Evolutionary conservation across 176 grass and related monocot species (phyloP).

Genomic region (Cocos nucifera): DNA sequence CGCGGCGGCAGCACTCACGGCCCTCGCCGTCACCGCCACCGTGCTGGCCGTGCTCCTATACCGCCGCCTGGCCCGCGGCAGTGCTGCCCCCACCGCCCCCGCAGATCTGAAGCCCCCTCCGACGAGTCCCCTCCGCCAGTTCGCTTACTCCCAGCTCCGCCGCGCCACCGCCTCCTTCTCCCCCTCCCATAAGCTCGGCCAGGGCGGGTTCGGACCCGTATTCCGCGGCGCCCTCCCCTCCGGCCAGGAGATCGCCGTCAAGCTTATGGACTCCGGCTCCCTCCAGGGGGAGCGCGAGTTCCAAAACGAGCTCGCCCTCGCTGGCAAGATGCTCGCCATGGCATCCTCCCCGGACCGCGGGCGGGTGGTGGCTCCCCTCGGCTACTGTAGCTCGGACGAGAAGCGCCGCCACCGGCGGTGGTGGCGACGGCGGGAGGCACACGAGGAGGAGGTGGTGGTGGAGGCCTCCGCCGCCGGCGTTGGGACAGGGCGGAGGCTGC

Average conservation of each 20-base stretch:
- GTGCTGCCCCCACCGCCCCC: constrained; percentile 16
- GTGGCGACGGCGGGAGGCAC: not conserved
- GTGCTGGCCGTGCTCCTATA: constrained; percentile 30
- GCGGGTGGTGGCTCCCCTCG: constrained; percentile 48
- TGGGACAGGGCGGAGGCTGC: constrained; percentile 18
- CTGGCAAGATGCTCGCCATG: constrained; percentile 38
- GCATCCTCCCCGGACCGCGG: constrained; percentile 5
- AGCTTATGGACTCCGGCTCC: constrained; percentile 77
- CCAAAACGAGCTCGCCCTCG: constrained; percentile 86
- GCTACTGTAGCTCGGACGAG: constrained; percentile 46
- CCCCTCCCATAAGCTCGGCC: constrained; percentile 61
- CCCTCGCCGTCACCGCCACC: constrained; percentile 9
- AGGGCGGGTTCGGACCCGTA: constrained; percentile 85
- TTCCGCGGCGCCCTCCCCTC: constrained; percentile 68
- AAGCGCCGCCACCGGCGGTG: constrained; percentile 7
- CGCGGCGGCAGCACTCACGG: constrained; percentile 2
- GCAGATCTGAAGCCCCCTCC: constrained; percentile 6
- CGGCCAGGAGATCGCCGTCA: constrained; percentile 58
- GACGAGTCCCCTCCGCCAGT: constrained; percentile 34
- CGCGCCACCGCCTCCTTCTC: constrained; percentile 70
- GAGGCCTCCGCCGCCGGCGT: not conserved
- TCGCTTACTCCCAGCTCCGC: constrained; percentile 69
- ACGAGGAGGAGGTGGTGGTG: constrained; percentile 18
- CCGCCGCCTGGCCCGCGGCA: constrained; percentile 31
- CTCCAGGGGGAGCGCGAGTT: constrained; percentile 99